Evolutionary conservation across 1,139 yeast species (phyloP).

Genomic region (Candida dubliniensis): DNA sequence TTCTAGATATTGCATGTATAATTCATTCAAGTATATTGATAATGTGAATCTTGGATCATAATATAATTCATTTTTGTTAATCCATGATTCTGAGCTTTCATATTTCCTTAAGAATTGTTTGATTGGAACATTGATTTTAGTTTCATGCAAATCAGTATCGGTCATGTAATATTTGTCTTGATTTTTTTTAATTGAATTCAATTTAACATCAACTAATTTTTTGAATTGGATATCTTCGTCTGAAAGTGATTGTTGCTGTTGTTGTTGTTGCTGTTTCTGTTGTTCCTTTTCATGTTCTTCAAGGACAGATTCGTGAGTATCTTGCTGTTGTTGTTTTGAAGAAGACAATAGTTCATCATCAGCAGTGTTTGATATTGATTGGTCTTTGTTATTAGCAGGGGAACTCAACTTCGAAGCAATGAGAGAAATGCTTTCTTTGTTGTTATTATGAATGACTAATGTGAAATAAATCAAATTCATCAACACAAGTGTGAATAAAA

Average conservation of each 20-base stretch:
- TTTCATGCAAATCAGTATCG: slow-evolving; percentile 28
- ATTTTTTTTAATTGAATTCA: slow-evolving; percentile 15
- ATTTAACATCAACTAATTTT: slow-evolving; percentile 2
- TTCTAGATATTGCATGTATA: slow-evolving; percentile 17
- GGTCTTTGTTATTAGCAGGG: too few relatives aligned
- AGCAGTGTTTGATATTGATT: too few relatives aligned
- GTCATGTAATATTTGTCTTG: slow-evolving; percentile 29
- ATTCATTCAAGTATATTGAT: slow-evolving; percentile 38
- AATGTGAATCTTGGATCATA: slow-evolving; percentile 51
- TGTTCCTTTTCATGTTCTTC: not conserved
- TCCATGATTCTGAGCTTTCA: slow-evolving; percentile 15
- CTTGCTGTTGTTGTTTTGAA: too few relatives aligned
- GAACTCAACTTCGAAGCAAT: too few relatives aligned
- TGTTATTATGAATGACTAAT: too few relatives aligned
- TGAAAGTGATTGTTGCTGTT: not conserved
- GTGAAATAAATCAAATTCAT: too few relatives aligned
- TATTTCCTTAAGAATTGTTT: slow-evolving; percentile 17
- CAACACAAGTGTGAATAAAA: too few relatives aligned
- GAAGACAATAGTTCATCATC: too few relatives aligned
- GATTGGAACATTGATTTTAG: slow-evolving; percentile 22
- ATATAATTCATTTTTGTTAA: slow-evolving; percentile 16
- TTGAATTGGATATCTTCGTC: slow-evolving; percentile 13
- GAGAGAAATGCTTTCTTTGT: too few relatives aligned
- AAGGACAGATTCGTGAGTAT: too few relatives aligned
- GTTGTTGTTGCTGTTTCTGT: not conserved